Evolutionary conservation across 129 eudicot species (phyloP).

Genomic region (Artemisia argyi): DNA sequence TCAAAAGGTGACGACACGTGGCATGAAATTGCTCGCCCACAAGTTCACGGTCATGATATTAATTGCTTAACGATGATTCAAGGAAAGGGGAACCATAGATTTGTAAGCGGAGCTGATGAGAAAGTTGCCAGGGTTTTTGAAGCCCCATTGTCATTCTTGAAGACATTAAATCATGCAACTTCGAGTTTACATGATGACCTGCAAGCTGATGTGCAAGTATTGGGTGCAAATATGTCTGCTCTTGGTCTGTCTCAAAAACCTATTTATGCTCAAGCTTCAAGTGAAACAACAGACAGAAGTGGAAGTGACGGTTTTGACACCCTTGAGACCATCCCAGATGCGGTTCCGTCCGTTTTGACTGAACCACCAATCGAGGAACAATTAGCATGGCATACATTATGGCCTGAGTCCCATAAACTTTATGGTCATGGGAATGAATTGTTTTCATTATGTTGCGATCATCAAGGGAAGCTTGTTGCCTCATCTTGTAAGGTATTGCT

Average conservation of each 20-base stretch:
- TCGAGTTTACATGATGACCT: slow-evolving; percentile 47
- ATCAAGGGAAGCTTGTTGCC: slow-evolving; percentile 84
- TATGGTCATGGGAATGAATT: slow-evolving; percentile 98
- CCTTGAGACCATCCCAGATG: slow-evolving; percentile 91
- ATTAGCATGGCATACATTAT: slow-evolving; percentile 85
- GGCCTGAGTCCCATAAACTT: slow-evolving; percentile 99
- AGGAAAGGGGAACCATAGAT: slow-evolving; percentile 90
- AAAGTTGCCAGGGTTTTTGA: slow-evolving; percentile 98
- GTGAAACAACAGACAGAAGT: slow-evolving; percentile 47
- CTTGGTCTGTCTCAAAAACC: slow-evolving; percentile 98
- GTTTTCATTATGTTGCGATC: slow-evolving; percentile 84
- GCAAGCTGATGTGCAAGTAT: slow-evolving; percentile 64
- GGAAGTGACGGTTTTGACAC: slow-evolving; percentile 75
- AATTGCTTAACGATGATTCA: slow-evolving; percentile 73
- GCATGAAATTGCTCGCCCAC: slow-evolving; percentile 98
- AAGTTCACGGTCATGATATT: slow-evolving; percentile 98
- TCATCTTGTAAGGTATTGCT: slow-evolving; percentile 92
- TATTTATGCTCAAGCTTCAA: slow-evolving; percentile 69
- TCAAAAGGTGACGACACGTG: slow-evolving; percentile 44
- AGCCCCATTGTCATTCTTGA: slow-evolving; percentile 87
- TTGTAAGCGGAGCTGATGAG: slow-evolving; percentile 96
- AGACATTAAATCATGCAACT: slow-evolving; percentile 71
- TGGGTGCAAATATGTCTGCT: slow-evolving; percentile 99
- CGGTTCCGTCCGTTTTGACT: slow-evolving; percentile 79
- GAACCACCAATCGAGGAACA: slow-evolving; percentile 97